Conservation (phyloP, 75 land plant species). For the Sequoia sempervirens region DNA sequence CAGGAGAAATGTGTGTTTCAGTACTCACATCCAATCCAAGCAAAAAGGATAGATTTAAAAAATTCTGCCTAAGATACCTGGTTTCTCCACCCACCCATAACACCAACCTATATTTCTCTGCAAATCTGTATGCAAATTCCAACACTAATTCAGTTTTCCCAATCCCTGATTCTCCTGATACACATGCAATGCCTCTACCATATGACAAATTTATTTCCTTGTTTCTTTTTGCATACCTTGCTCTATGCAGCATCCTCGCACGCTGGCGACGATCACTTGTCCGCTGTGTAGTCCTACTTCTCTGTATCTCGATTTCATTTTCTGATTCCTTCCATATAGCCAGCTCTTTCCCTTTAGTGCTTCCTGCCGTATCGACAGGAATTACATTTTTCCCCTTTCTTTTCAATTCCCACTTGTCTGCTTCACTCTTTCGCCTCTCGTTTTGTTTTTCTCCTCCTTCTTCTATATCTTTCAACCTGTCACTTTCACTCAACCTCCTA, state of each 20-base stretch:
- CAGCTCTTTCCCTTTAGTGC: conserved; percentile 51
- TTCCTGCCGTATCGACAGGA: not conserved
- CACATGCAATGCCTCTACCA: conserved; percentile 71
- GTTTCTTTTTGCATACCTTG: conserved; percentile 23
- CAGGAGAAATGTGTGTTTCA: conserved; percentile 30
- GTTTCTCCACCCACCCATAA: conserved; percentile 89
- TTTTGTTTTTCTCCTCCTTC: conserved; percentile 9
- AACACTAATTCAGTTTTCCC: conserved; percentile 88
- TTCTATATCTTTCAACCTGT: conserved; percentile 15
- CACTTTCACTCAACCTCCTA: conserved; percentile 13
- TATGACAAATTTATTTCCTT: conserved; percentile 31
- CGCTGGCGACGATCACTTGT: conserved; percentile 7
- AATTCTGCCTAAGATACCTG: conserved; percentile 80
- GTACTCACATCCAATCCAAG: conserved; percentile 69
- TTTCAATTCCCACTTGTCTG: conserved; percentile 14
- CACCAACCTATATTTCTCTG: conserved; percentile 86
- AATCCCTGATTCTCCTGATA: conserved; percentile 79
- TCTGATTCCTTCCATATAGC: conserved; percentile 62
- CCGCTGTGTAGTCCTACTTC: conserved; percentile 20
- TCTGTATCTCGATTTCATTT: conserved; percentile 67
- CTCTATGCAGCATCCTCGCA: conserved; percentile 11
- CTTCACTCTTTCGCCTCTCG: conserved; percentile 18
- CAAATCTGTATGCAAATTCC: conserved; percentile 73
- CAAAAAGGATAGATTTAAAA: conserved; percentile 54
- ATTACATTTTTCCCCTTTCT: not conserved